A percentile compares a stretch with the other conserved stretches of the same genome.
These are phyloP conservation scores for Pseudocercospora musae DNA, from an alignment of 2,329 filamentous ascomycete species.

Conservation along the genomic window DNA sequence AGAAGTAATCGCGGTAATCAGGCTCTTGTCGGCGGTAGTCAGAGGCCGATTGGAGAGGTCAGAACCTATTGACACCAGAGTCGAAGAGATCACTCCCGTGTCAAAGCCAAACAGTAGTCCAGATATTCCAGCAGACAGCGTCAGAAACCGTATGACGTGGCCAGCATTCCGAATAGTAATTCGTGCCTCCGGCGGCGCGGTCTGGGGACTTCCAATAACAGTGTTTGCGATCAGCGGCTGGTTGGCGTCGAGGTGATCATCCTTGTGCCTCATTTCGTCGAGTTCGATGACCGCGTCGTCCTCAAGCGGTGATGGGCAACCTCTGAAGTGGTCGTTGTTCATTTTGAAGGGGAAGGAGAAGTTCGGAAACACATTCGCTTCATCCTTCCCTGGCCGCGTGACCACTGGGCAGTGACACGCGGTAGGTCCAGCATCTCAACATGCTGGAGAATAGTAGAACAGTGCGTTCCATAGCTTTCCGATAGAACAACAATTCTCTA, in stretches of 20 bases:
- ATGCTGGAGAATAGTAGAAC: neutral
- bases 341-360: neutral
- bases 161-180: slow-evolving; percentile 23
- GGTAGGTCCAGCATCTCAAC: neutral
- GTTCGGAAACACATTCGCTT: neutral
- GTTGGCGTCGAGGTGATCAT: slow-evolving; percentile 32
- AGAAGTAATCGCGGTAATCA: slow-evolving; percentile 58
- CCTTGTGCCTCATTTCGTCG: slow-evolving; percentile 15
- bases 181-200: neutral
- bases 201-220: neutral
- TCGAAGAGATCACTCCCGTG: slow-evolving; percentile 61
- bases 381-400: neutral
- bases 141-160: slow-evolving; percentile 53
- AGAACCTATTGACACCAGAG: slow-evolving; percentile 54
- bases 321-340: neutral
- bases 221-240: slow-evolving; percentile 13
- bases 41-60: slow-evolving; percentile 51
- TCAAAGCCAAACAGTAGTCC: slow-evolving; percentile 62
- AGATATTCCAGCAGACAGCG: slow-evolving; percentile 56
- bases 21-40: slow-evolving; percentile 54
- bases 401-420: neutral
- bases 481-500: too few species aligned
- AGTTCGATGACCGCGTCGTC: slow-evolving; percentile 11
- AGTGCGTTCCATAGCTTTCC: neutral
- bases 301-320: neutral